phyloP scores from a whole-genome alignment of 2,329 filamentous ascomycete species.

The Leptographium procerum region DNA sequence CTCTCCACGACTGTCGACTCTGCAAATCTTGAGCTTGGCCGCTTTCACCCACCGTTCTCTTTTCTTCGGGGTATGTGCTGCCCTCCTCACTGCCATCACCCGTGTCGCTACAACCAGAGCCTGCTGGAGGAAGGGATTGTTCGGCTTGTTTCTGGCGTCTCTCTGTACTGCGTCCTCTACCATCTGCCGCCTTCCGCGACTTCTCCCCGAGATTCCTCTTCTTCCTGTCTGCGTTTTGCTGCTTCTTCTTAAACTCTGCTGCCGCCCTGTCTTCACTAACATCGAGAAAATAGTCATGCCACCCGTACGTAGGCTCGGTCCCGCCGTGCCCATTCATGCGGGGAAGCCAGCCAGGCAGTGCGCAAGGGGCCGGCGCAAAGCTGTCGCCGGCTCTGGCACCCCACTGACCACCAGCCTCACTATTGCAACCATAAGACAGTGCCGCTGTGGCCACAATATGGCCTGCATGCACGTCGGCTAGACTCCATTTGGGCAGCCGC shows the following conservation, averaged over 20 bases:
- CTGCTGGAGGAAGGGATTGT: background rate
- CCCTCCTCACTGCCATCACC: background rate
- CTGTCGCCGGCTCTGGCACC: background rate
- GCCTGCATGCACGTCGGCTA: slow-evolving; percentile 3
- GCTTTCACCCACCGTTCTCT: background rate
- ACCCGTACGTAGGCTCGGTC: background rate
- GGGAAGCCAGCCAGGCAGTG: background rate
- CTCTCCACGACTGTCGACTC: background rate
- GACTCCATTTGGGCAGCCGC: slow-evolving; percentile 2
- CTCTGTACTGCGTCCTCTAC: background rate
- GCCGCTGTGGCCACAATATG: slow-evolving; percentile 5
- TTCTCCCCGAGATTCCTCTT: background rate
- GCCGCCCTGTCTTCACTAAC: background rate
- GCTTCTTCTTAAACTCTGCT: background rate
- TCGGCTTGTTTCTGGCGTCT: background rate
- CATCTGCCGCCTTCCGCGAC: background rate
- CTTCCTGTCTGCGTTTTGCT: background rate
- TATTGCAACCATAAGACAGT: background rate
- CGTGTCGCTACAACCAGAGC: background rate
- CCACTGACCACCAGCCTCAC: background rate
- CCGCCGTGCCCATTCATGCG: background rate
- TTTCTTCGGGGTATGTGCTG: background rate
- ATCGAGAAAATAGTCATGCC: slow-evolving; percentile 4
- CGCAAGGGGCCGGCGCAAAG: background rate
- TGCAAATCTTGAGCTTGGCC: background rate